Base-by-base conservation (phyloP, 768 basidiomycete genomes). In the Suillus variegatus region DNA sequence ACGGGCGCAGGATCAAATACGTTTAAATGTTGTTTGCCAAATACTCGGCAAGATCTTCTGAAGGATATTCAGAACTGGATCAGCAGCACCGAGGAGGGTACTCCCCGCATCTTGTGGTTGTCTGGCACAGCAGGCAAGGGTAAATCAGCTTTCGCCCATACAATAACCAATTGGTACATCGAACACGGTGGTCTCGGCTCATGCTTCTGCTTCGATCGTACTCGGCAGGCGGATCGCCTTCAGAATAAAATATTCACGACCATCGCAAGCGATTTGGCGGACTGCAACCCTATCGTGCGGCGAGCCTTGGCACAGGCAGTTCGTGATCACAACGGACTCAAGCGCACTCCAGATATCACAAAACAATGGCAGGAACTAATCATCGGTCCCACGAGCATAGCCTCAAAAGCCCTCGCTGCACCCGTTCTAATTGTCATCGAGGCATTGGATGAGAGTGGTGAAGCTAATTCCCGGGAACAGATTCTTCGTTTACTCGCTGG, bases 361-460 rank as follows among this genome's bases (percentile, higher is more conserved):
- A 28, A 6, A 8, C 72, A 73, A 44, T 69, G 73, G 40, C 65
- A 62, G 22, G 64, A 67, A 6, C 58, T 73, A 7, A 64, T 74
- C 28, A 14, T 73, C 32, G 44, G 60, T 28, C 71, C 71, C 0
- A 62, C 62, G 5, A 14, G 22, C n/a, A 54, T 28, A 7, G 64
- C 43, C 25, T 51, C 49, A 7, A 25, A 25, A 43, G 58, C 57
- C 14, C 52, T 71, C 38, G 13, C 64, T 55, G 67, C 69, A 9
- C 75, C 70, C n/a, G 66, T 73, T 13, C 41, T 74, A 4, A 61
- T 74, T 18, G 64, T 76, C 36, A 71, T 75, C 22, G 75, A 76
- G 46, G 75, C 62, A 4, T 55, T 74, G 38, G 70, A 72, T 41
- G 70, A 68, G 49, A 69, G 68, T 43, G 64, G 64, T 4, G 54